Evolutionary conservation across 1,139 yeast genomes (phyloP).

Genomic region (Wickerhamiella infanticola): DNA sequence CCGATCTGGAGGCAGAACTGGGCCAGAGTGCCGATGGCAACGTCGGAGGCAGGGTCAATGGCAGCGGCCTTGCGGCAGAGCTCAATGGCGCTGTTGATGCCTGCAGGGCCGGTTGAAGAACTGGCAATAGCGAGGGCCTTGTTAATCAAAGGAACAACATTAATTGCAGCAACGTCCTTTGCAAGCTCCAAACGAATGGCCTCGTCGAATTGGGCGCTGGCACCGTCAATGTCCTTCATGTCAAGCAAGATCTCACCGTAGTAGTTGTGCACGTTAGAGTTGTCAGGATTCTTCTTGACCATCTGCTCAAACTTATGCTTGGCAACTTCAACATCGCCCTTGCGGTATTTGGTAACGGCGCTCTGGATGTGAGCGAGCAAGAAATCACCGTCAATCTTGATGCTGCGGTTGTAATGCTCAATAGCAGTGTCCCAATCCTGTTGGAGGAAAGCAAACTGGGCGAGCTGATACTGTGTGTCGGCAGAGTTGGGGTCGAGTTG

Average conservation of each 20-base stretch:
- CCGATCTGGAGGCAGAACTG: constrained; percentile 79
- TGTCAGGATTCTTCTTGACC: constrained; percentile 61
- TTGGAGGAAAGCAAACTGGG: constrained; percentile 76
- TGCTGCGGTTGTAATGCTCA: constrained; percentile 60
- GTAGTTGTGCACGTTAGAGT: constrained; percentile 88
- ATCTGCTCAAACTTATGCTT: constrained; percentile 60
- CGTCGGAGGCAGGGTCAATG: constrained; percentile 73
- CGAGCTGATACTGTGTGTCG: constrained; percentile 86
- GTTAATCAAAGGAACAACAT: constrained; percentile 82
- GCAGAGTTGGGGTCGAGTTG: constrained; percentile 54
- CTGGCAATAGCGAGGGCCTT: constrained; percentile 49
- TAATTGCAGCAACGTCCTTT: constrained; percentile 41
- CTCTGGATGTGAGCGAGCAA: constrained; percentile 81
- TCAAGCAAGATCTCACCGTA: constrained; percentile 90
- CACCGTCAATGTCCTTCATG: constrained; percentile 53
- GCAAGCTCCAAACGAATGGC: constrained; percentile 67
- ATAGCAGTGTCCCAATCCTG: constrained; percentile 64
- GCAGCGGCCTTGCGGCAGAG: constrained; percentile 64
- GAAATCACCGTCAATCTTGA: constrained; percentile 56
- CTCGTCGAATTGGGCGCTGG: constrained; percentile 71
- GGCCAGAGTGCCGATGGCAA: constrained; percentile 79
- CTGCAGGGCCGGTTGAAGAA: constrained; percentile 18
- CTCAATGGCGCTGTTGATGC: constrained; percentile 43
- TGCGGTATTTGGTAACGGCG: constrained; percentile 84
- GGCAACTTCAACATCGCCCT: constrained; percentile 46